Evolutionary conservation across 2,329 filamentous ascomycete species (phyloP), one percentile per base, ranked within the genome.

Genomic region (Pseudohalonectria lignicola): DNA sequence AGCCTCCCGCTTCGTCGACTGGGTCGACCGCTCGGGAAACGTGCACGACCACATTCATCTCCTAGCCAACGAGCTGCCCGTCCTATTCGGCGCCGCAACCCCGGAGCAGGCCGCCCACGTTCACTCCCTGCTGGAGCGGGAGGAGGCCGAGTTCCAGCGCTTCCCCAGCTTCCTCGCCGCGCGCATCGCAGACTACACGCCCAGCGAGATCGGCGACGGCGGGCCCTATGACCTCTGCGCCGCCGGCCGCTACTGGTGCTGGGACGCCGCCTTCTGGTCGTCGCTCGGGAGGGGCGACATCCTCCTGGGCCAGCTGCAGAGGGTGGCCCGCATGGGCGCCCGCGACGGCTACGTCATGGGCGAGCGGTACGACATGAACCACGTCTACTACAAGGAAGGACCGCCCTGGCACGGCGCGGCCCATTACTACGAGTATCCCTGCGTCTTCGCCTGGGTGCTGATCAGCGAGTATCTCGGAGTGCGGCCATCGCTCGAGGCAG

Each of bases 161-260:
- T 43, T 43, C 26, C 41, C 41, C 31, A 43, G 38, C 23, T 43
- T 43, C 31, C 28, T 43, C 16, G 28, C 41, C 17, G 41, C 41
- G 6, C 39, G 39, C 16, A 35, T 44, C 26, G 40, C 33, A 13
- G 36, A 44, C 25, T 44, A 44, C 31, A 44, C 34, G 7, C n/a
- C 17, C 20, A 34, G 42, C 31, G 42, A 44, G 25, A 44, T 44
- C 12, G 42, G 42, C 18, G 42, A 42, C 19, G 42, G 39, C n/a
- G 42, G 42, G 15, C 42, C 42, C 6, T 44, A 44, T 26, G 42
- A 44, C 18, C 42, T 44, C 18, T 44, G 42, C 29, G 42, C 42
- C 10, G 42, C 42, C 13, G 42, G 37, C 5, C 37, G 42, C 7
- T 44, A 44, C 32, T 44, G 42, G 42, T 37, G 29, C 35, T 44